phyloP scores from a whole-genome alignment of 768 basidiomycete species.

The Suillus weaverae region DNA sequence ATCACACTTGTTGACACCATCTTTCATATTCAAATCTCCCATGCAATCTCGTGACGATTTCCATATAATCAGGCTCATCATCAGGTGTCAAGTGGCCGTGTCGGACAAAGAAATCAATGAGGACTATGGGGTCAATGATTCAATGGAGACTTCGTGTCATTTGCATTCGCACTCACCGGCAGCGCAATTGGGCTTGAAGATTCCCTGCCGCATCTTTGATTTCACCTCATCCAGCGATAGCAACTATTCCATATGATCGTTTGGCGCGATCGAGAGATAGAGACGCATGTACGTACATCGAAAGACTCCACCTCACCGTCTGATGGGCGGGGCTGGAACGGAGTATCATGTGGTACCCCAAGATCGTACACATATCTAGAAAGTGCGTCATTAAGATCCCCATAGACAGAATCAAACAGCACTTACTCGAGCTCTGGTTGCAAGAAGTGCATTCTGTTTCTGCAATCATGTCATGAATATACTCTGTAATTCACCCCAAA shows the following conservation, averaged over 20 bases:
- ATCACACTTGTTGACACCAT: constrained; percentile 35
- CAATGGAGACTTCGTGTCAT: neutral
- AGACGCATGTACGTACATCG: constrained; percentile 50
- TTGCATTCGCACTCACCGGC: constrained; percentile 50
- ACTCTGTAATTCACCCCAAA: neutral
- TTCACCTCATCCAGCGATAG: constrained; percentile 64
- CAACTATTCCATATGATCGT: constrained; percentile 45
- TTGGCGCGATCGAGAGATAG: neutral
- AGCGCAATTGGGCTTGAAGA: constrained; percentile 95
- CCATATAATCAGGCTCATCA: constrained; percentile 79
- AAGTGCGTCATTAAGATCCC: neutral
- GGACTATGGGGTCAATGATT: constrained; percentile 45
- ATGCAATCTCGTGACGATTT: constrained; percentile 76
- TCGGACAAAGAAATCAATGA: constrained; percentile 88
- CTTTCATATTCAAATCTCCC: constrained; percentile 63
- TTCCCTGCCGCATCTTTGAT: constrained; percentile 58
- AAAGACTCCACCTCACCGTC: constrained; percentile 97
- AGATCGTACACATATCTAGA: constrained; percentile 85
- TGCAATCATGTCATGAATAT: constrained; percentile 44
- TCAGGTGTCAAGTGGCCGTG: constrained; percentile 86
- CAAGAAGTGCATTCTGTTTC: constrained; percentile 57
- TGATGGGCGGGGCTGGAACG: constrained; percentile 66
- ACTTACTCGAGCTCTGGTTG: constrained; percentile 85
- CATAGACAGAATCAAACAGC: neutral
- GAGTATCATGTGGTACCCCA: constrained; percentile 53